Evolutionary conservation across 2,329 filamentous ascomycete species (phyloP).

Genomic region (Xylariaceae sp.): DNA sequence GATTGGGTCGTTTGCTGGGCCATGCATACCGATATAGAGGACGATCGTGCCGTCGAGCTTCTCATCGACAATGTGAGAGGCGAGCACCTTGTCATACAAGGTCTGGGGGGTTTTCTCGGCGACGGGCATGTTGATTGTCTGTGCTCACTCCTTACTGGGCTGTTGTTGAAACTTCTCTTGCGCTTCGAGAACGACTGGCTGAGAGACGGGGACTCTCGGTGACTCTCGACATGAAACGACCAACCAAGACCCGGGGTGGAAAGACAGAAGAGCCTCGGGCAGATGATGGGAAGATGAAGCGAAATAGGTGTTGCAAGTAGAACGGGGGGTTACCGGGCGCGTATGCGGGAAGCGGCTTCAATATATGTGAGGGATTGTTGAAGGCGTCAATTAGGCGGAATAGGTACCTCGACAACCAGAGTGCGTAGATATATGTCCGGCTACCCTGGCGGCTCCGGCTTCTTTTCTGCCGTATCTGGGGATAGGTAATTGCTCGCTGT

Average conservation of each 20-base stretch:
- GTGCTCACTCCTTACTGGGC: conserved; percentile 1
- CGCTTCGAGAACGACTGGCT: not conserved
- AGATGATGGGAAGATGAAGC: not conserved
- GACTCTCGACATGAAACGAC: not conserved
- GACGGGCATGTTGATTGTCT: conserved; percentile 56
- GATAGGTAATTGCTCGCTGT: not conserved
- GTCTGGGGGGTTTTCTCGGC: conserved; percentile 58
- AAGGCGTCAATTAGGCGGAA: not conserved
- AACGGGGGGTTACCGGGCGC: not conserved
- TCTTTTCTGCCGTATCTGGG: conserved; percentile 4
- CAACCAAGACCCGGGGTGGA: not conserved
- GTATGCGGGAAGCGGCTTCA: conserved; percentile 1
- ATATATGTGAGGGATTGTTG: conserved; percentile 2
- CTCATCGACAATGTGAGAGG: conserved; percentile 91
- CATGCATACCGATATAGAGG: conserved; percentile 78
- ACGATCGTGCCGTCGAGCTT: conserved; percentile 89
- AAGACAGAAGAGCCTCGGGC: not conserved
- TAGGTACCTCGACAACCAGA: not conserved
- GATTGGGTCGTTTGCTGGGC: not conserved
- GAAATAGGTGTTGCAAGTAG: not conserved
- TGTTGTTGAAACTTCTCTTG: conserved; percentile 5
- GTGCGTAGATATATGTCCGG: not conserved
- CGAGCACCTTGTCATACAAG: conserved; percentile 96
- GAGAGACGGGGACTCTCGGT: too few species aligned
- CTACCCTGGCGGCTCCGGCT: not conserved